Conservation (phyloP, 2,329 filamentous ascomycete species). For the Neocucurbitaria cava region DNA sequence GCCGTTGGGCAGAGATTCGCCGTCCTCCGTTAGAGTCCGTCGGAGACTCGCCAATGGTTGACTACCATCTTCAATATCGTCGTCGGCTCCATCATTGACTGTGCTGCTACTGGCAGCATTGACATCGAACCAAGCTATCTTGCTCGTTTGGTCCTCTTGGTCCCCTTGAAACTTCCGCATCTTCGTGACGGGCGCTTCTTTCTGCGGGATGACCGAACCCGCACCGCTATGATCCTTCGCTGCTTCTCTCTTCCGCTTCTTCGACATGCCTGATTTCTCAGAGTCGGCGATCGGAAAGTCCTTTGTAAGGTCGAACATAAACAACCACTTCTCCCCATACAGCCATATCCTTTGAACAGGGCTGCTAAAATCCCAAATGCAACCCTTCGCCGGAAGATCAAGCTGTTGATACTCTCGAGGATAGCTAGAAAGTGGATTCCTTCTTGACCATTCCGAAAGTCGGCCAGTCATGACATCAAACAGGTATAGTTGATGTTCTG, state of each 20-base stretch:
- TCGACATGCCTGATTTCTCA: slow-evolving; percentile 13
- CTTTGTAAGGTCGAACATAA: slow-evolving; percentile 85
- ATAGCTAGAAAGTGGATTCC: slow-evolving; percentile 78
- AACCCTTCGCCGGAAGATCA: slow-evolving; percentile 81
- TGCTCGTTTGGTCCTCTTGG: slow-evolving; percentile 40
- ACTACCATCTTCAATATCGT: slow-evolving; percentile 39
- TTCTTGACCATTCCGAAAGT: slow-evolving; percentile 83
- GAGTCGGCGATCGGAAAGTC: slow-evolving; percentile 61
- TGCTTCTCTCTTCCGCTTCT: slow-evolving; percentile 40
- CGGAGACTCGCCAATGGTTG: slow-evolving; percentile 35
- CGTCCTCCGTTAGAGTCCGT: slow-evolving; percentile 30
- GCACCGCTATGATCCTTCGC: slow-evolving; percentile 58
- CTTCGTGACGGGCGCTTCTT: slow-evolving; percentile 55
- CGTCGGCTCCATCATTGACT: slow-evolving; percentile 31
- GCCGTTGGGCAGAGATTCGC: slow-evolving; percentile 20
- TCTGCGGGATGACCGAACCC: slow-evolving; percentile 60
- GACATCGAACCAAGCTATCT: slow-evolving; percentile 38
- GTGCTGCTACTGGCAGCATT: slow-evolving; percentile 24
- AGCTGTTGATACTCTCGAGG: slow-evolving; percentile 77
- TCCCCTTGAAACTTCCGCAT: slow-evolving; percentile 56
- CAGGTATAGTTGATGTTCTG: slow-evolving; percentile 73
- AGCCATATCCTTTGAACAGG: slow-evolving; percentile 72
- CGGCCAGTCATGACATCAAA: slow-evolving; percentile 80
- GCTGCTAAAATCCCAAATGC: slow-evolving; percentile 78
- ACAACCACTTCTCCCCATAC: slow-evolving; percentile 84